Conservation (phyloP, 768 basidiomycete genomes). For the Leccinum olivaceopallidum region DNA sequence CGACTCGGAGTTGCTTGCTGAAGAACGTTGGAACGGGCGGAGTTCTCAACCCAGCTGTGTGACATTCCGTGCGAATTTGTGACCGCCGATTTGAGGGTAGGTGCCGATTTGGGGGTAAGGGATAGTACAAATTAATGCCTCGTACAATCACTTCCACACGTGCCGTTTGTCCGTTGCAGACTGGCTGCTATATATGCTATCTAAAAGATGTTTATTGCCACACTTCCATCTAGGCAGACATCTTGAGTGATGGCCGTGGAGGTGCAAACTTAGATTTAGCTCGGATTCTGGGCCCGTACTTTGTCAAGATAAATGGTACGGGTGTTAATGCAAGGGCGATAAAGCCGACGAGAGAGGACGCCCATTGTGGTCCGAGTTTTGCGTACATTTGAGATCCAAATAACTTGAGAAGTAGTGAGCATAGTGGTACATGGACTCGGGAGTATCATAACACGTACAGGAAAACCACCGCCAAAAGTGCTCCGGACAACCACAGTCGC, state of each 20-base stretch:
- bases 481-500: constrained; percentile 54
- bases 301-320: constrained; percentile 48
- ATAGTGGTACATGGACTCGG: not conserved
- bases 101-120: too few species aligned
- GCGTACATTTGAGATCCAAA: constrained; percentile 59
- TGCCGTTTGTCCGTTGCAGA: not conserved
- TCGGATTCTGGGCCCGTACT: constrained; percentile 45
- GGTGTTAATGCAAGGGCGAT: constrained; percentile 53
- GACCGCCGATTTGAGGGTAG: too few species aligned
- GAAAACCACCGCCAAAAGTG: constrained; percentile 53
- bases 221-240: constrained; percentile 8
- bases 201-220: not conserved
- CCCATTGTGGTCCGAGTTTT: constrained; percentile 53
- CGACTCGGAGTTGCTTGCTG: too few species aligned
- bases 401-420: constrained; percentile 30
- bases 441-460: constrained; percentile 18
- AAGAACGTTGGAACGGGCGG: too few species aligned
- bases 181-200: not conserved
- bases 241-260: constrained; percentile 16
- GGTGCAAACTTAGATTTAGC: constrained; percentile 45
- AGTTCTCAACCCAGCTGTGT: too few species aligned
- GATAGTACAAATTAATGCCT: too few species aligned
- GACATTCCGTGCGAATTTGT: too few species aligned
- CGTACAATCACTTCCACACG: too few species aligned
- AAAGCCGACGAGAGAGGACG: constrained; percentile 56